Base-by-base conservation (phyloP, 768 basidiomycete genomes). In the Mycena crocata region DNA sequence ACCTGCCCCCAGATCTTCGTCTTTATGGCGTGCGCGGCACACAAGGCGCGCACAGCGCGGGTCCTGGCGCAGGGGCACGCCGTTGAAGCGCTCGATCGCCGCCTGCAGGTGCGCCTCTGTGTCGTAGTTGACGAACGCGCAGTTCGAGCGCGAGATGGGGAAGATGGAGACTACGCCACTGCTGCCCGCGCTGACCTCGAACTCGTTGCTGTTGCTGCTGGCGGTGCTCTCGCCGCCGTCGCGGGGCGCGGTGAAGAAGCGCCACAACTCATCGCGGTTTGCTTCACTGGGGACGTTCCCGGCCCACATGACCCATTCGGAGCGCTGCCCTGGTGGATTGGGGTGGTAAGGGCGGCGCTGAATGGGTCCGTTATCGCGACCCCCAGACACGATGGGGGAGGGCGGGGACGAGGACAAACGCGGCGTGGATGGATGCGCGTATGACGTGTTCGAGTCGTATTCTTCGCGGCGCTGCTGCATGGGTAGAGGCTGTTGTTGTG, bases 61-160 rank as follows among this genome's bases (percentile, higher is more conserved):
- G 72, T 97, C 94, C 0, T 90, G 84, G 26, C 95, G 89, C 28
- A 98, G 76, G 0, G 87, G 82, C 52, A 80, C 77, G 9, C 93
- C 93, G 75, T 94, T 90, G 78, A 93, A 95, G 46, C 81, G 85
- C 3, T 76, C 73, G 59, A 96, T 93, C 7, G 94, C 94, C 7
- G 79, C 80, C 17, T 86, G 81, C 24, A 98, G 80, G 64, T 89
- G 82, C 7, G 74, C 78, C 71, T 92, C 86, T 0, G 84, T 85
- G 50, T 87, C 85, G 73, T 91, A 97, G 76, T 99, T 98, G 77
- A 97, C 87, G 74, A 99, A 98, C 5, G 93, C 94, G 78, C 96
- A 98, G 72, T 89, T 94, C 2, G 95, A 96, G 17, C 94, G 88
- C 17, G 91, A 86, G 70, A 99, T 99, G 55, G 95, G 88, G 79